Evolutionary conservation across 2,329 filamentous ascomycete genomes (phyloP), one percentile per base, ranked within the genome.

Genomic region (Aspergillus piperis): DNA sequence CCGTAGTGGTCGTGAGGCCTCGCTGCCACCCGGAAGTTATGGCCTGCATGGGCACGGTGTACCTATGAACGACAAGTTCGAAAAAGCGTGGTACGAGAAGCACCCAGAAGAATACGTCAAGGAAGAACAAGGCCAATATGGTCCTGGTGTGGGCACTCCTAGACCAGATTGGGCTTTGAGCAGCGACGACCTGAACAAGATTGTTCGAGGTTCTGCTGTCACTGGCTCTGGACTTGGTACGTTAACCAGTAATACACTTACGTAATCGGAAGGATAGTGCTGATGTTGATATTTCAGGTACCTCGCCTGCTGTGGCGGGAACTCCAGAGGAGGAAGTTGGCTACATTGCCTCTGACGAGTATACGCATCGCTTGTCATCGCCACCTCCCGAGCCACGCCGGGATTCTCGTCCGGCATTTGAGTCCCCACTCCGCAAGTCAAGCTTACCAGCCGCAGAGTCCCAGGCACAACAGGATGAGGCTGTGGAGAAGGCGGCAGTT

Each of bases 241-340:
- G 70, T 36, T 36, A 36, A 62, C 60, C 54, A 21, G 8, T 10
- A 15, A 13, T 15, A 49, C 13, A 10, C 15, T 13, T n/a, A 25
- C 39, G 15, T 17, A 21, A 25, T n/a, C 5, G 15, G 2, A 36
- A n/a, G 1, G 19, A 21, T 39, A 17, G 2, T 55, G 56, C 64
- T 66, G 61, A 68, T 41, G 2, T 44, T 10, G 17, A 42, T n/a
- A 36, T 54, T 54, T 76, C 71, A 95, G 91, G 87, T 63, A 86
- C 86, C 42, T 86, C 85, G 44, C 79, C 82, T 54, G 84, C 84
- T 54, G 83, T 86, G 59, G 78, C 85, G 53, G 87, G 90, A 59
- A 95, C 92, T 3, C 95, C 95, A 2, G 91, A 90, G 68, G 94
- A 98, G 70, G 90, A 98, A 73, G 87, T 96, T 68, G 95, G 91